Evolutionary conservation across 345 rosid species (phyloP).

Genomic region (Brassica cretica): DNA sequence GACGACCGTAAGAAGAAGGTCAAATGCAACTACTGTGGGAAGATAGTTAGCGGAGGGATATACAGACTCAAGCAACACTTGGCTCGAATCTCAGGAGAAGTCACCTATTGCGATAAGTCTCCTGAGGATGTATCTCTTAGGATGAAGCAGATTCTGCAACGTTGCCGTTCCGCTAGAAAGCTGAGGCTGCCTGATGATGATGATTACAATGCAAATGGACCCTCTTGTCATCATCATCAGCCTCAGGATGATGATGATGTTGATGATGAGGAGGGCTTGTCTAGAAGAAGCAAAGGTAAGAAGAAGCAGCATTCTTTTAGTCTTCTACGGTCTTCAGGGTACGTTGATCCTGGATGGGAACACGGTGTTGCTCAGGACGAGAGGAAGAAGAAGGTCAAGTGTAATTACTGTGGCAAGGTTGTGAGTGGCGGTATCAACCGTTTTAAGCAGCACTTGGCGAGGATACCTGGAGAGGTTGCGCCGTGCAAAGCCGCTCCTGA

Average conservation of each 20-base stretch:
- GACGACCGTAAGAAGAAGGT: conserved; percentile 81
- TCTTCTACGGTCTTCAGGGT: conserved; percentile 68
- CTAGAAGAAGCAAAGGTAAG: conserved; percentile 51
- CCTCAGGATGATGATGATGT: conserved; percentile 5
- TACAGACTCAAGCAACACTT: conserved; percentile 79
- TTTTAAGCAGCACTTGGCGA: conserved; percentile 79
- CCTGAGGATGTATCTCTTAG: conserved; percentile 63
- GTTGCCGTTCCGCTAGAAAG: conserved; percentile 59
- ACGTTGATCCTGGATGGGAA: conserved; percentile 86
- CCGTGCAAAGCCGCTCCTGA: conserved; percentile 69
- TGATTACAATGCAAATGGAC: conserved; percentile 37
- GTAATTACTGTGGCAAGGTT: conserved; percentile 70
- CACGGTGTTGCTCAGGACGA: conserved; percentile 80
- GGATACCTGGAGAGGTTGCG: conserved; percentile 83
- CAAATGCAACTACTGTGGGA: conserved; percentile 79
- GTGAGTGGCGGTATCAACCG: conserved; percentile 82
- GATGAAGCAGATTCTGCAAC: conserved; percentile 70
- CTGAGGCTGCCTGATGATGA: conserved; percentile 46
- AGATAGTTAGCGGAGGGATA: conserved; percentile 82
- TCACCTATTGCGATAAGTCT: conserved; percentile 72
- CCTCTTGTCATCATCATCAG: conserved; percentile 35
- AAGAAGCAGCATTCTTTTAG: conserved; percentile 41
- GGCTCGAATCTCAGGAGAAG: conserved; percentile 75
- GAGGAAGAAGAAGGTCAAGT: conserved; percentile 72
- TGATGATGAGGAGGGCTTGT: conserved; percentile 39